phyloP scores from a whole-genome alignment of 2,329 filamentous ascomycete species.

The Fusarium pseudograminearum region DNA sequence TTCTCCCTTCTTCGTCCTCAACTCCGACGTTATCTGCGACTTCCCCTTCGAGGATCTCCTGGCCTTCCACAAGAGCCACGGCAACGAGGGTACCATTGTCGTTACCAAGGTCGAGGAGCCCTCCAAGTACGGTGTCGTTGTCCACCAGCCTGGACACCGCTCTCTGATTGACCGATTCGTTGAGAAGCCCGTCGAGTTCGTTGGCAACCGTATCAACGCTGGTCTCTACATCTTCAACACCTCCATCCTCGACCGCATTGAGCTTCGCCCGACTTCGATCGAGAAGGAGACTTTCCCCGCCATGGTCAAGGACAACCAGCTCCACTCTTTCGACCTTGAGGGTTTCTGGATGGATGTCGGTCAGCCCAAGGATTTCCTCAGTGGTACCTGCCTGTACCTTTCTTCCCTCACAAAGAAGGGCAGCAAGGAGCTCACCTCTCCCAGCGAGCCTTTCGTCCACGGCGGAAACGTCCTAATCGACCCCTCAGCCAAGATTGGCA shows the following conservation, averaged over 20 bases:
- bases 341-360: conserved; percentile 99
- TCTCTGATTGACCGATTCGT: conserved; percentile 98
- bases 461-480: conserved; percentile 97
- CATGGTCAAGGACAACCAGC: conserved; percentile 87
- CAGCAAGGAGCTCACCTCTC: conserved; percentile 82
- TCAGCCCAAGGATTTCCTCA: conserved; percentile 98
- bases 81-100: conserved; percentile 95
- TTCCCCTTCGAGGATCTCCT: conserved; percentile 93
- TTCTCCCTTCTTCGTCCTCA: conserved; percentile 95
- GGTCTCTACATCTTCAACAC: conserved; percentile 99
- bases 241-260: conserved; percentile 88
- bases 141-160: conserved; percentile 93
- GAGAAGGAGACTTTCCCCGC: conserved; percentile 99
- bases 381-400: conserved; percentile 95
- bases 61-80: conserved; percentile 92
- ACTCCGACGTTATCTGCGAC: conserved; percentile 98
- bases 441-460: conserved; percentile 83
- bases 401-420: conserved; percentile 91
- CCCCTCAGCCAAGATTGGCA: conserved; percentile 93
- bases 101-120: conserved; percentile 99
- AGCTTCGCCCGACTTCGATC: conserved; percentile 95
- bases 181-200: conserved; percentile 98
- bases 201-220: conserved; percentile 98
- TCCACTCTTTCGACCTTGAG: conserved; percentile 96
- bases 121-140: conserved; percentile 98